Conservation (phyloP, 768 basidiomycete species). For the Mycena filopes region DNA sequence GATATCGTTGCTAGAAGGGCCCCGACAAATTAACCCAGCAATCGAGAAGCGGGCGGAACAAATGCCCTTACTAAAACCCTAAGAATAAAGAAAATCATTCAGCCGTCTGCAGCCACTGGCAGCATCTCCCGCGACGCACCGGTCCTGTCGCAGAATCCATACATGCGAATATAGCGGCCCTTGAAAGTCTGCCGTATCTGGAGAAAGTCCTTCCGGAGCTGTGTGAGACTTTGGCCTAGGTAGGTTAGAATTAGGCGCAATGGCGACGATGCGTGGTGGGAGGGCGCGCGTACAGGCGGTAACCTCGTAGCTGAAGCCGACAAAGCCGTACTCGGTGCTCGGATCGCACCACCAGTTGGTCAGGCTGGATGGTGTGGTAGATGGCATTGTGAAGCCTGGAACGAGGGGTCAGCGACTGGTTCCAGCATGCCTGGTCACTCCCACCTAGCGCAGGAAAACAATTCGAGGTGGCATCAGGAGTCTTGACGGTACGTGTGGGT, state of each 20-base stretch:
- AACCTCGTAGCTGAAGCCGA: slow-evolving; percentile 83
- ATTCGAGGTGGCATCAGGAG: slow-evolving; percentile 34
- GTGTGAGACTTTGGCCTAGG: slow-evolving; percentile 65
- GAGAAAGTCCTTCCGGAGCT: slow-evolving; percentile 65
- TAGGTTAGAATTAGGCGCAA: slow-evolving; percentile 39
- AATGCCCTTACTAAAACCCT: slow-evolving; percentile 56
- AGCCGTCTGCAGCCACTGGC: not conserved
- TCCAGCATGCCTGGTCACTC: too few species aligned
- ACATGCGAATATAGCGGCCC: slow-evolving; percentile 73
- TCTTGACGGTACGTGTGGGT: slow-evolving; percentile 7
- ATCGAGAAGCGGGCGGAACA: slow-evolving; percentile 4
- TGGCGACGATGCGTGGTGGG: not conserved
- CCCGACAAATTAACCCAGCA: not conserved
- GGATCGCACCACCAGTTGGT: slow-evolving; percentile 73
- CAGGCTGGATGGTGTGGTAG: slow-evolving; percentile 52
- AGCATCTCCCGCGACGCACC: slow-evolving; percentile 11
- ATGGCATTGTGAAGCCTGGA: slow-evolving; percentile 64
- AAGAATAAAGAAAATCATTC: slow-evolving; percentile 4
- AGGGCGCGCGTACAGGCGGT: slow-evolving; percentile 60
- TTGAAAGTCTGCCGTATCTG: slow-evolving; percentile 69
- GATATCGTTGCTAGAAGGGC: slow-evolving; percentile 57
- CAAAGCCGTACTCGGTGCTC: slow-evolving; percentile 75
- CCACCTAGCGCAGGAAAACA: slow-evolving; percentile 52
- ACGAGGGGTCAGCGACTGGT: not conserved
- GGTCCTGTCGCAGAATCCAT: slow-evolving; percentile 56